These are phyloP conservation scores for Mortierella sp. DNA, from an alignment of 371 early-diverging fungal species.

Conservation along the genomic window DNA sequence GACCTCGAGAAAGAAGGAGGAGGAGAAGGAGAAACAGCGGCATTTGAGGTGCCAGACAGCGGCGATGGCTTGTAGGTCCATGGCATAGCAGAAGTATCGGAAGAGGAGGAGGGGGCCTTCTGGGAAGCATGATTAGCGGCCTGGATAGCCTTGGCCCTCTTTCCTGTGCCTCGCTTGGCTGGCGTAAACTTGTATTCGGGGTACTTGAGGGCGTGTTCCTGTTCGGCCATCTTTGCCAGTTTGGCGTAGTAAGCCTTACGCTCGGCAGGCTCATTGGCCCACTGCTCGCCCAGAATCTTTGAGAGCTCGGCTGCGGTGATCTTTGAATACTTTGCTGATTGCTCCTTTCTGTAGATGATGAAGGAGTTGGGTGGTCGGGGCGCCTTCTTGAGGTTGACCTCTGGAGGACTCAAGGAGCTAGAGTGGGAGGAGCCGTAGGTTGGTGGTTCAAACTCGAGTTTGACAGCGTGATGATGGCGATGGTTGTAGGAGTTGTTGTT, in stretches of 20 bases:
- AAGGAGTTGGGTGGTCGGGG: conserved; percentile 58
- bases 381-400: conserved; percentile 5
- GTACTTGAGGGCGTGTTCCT: conserved; percentile 34
- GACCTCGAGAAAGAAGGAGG: background rate
- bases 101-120: background rate
- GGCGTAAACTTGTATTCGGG: conserved; percentile 53
- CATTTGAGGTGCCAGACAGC: too few relatives aligned
- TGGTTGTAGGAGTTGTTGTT: background rate
- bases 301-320: conserved; percentile 52
- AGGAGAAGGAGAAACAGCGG: background rate
- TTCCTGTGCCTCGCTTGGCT: conserved; percentile 23
- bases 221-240: conserved; percentile 45
- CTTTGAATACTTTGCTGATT: conserved; percentile 23
- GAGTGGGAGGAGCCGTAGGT: background rate
- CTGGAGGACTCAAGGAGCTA: background rate
- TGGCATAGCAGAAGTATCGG: background rate
- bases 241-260: conserved; percentile 26
- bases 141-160: conserved; percentile 13
- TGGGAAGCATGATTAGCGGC: background rate
- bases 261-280: conserved; percentile 40
- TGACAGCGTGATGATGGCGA: background rate
- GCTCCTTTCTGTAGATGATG: conserved; percentile 49
- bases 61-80: background rate
- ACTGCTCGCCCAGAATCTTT: conserved; percentile 41
- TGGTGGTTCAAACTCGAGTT: background rate